phyloP scores from a whole-genome alignment of 495 filamentous ascomycete species.

The Talaromyces borbonicus region DNA sequence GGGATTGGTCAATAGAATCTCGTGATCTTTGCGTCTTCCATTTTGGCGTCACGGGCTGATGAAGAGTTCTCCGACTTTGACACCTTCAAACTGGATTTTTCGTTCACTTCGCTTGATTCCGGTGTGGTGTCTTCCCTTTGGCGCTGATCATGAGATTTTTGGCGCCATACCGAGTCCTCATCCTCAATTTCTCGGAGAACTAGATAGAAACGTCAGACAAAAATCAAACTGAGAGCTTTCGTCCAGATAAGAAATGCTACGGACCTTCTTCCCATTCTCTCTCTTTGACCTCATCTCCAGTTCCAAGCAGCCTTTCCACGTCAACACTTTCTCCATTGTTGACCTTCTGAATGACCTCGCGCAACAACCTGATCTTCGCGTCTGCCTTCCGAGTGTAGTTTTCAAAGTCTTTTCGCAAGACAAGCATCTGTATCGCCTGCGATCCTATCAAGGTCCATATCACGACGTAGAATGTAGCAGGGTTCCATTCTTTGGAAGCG shows the following conservation, averaged over 20 bases:
- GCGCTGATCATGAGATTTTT: conserved; percentile 13
- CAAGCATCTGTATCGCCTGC: conserved; percentile 86
- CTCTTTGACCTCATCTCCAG: conserved; percentile 66
- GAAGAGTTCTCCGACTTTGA: not conserved
- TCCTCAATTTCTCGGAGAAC: conserved; percentile 74
- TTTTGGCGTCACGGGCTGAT: no score
- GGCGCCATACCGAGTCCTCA: conserved; percentile 58
- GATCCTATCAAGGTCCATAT: conserved; percentile 88
- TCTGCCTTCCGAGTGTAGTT: conserved; percentile 66
- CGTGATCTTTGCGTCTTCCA: no score
- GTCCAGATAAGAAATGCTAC: conserved; percentile 8
- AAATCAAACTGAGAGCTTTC: not conserved
- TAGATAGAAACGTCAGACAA: conserved; percentile 16
- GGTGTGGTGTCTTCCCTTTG: not conserved
- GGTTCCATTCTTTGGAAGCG: conserved; percentile 73
- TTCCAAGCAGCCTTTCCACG: conserved; percentile 73
- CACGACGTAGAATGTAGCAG: conserved; percentile 83
- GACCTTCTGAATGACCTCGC: conserved; percentile 73
- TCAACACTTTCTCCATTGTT: conserved; percentile 84
- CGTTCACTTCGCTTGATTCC: not conserved
- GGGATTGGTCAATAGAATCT: no score
- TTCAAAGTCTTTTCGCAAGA: conserved; percentile 62
- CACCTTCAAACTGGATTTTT: not conserved
- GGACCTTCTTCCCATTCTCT: conserved; percentile 80
- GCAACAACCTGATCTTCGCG: conserved; percentile 64